Evolutionary conservation across 495 filamentous ascomycete genomes (phyloP).

Genomic region (Hyaloscypha bicolor): DNA sequence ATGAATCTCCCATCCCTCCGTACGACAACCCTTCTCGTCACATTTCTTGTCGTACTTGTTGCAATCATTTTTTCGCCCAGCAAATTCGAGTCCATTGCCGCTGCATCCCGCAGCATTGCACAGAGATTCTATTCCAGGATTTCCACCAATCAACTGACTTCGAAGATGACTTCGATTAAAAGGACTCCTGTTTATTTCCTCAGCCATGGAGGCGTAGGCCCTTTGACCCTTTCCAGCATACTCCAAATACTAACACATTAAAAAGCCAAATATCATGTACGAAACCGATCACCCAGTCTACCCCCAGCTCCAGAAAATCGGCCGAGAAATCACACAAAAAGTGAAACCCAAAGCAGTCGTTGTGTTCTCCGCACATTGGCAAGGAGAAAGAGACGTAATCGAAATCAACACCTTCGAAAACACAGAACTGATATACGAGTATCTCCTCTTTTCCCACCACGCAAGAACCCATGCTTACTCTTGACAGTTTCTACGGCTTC

Average conservation of each 20-base stretch:
- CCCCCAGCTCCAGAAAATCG: conserved; percentile 65
- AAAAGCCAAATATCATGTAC: conserved; percentile 75
- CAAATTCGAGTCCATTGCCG: conserved; percentile 7
- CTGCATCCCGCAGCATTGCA: conserved; percentile 11
- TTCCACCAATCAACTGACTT: conserved; percentile 9
- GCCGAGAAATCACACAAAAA: conserved; percentile 76
- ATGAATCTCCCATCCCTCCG: conserved; percentile 12
- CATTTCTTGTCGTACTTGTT: conserved; percentile 3
- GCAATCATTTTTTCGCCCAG: conserved; percentile 20
- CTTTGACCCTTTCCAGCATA: conserved; percentile 4
- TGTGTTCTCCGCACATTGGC: conserved; percentile 90
- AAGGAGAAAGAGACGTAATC: conserved; percentile 58
- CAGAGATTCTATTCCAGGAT: conserved; percentile 2
- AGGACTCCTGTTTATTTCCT: conserved; percentile 74
- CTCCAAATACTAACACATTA: conserved; percentile 14
- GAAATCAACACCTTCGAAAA: conserved; percentile 72
- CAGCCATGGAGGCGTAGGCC: conserved; percentile 72
- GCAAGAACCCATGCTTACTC: conserved; percentile 7
- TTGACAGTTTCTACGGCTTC: conserved; percentile 73
- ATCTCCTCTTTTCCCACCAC: conserved; percentile 17
- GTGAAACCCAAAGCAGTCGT: conserved; percentile 81
- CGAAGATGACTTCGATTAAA: conserved; percentile 13
- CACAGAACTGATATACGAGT: conserved; percentile 83
- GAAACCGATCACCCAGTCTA: conserved; percentile 74
- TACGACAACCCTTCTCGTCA: conserved; percentile 2